Percentiles rank a stretch among this genome's conserved stretches.
These are phyloP conservation scores for Penicillium corylophilum DNA, from an alignment of 2,329 filamentous ascomycete genomes.

Conservation along the genomic window DNA sequence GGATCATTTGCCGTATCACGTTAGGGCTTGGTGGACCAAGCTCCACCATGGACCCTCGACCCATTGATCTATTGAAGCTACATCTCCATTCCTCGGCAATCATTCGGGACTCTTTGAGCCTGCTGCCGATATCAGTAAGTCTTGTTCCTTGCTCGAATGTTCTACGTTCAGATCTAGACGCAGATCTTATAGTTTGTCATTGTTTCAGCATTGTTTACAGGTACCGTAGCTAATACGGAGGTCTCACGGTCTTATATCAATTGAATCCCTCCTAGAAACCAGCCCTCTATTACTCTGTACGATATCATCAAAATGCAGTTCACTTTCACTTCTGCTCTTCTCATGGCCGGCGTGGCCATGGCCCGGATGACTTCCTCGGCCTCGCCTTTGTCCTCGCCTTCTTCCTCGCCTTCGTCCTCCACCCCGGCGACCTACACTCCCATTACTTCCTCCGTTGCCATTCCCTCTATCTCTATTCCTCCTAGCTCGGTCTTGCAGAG, in stretches of 20 bases:
- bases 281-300: neutral
- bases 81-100: neutral
- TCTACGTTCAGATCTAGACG: neutral
- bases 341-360: neutral
- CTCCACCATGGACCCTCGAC: neutral
- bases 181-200: neutral
- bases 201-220: neutral
- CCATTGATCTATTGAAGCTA: neutral
- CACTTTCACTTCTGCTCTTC: neutral
- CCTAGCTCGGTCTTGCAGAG: neutral
- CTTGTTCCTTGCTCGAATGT: too few relatives aligned
- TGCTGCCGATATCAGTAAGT: too few relatives aligned
- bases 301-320: neutral
- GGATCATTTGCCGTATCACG: neutral
- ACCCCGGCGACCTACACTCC: constrained; percentile 1
- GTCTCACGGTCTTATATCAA: neutral
- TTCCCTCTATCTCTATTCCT: neutral
- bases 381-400: neutral
- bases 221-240: neutral
- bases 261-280: neutral
- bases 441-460: neutral
- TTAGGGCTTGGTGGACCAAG: neutral
- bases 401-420: neutral
- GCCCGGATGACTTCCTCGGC: neutral
- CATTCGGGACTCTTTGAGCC: too few relatives aligned